phyloP scores from a whole-genome alignment of 2,329 filamentous ascomycete species.

The Pestalotiopsis sp. region DNA sequence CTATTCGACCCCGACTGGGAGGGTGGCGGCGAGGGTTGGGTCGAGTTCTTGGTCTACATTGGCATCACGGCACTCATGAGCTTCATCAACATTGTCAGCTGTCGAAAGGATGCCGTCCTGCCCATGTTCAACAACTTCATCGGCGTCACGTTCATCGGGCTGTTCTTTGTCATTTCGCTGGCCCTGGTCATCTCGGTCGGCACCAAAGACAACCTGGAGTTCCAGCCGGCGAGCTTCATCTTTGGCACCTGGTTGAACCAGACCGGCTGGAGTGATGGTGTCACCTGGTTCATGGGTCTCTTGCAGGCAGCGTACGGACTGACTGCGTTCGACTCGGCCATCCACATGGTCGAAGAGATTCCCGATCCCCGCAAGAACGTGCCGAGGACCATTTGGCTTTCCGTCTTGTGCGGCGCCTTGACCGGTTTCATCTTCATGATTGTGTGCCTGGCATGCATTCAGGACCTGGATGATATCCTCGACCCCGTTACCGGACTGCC shows the following conservation, averaged over 20 bases:
- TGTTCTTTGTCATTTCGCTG: constrained; percentile 55
- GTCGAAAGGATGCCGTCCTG: constrained; percentile 48
- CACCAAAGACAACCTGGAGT: constrained; percentile 42
- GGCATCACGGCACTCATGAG: constrained; percentile 51
- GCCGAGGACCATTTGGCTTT: constrained; percentile 54
- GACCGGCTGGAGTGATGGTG: constrained; percentile 55
- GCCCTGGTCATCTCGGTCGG: constrained; percentile 56
- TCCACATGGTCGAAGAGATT: constrained; percentile 62
- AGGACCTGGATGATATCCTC: constrained; percentile 44
- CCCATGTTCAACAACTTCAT: constrained; percentile 60
- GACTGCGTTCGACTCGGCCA: constrained; percentile 60
- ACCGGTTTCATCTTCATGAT: constrained; percentile 56
- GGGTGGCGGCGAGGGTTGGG: constrained; percentile 48
- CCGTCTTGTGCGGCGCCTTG: constrained; percentile 49
- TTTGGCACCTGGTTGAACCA: constrained; percentile 55
- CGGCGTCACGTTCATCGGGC: constrained; percentile 51
- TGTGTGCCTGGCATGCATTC: constrained; percentile 53
- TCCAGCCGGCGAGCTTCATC: constrained; percentile 52
- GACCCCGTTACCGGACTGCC: constrained; percentile 40
- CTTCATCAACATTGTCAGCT: constrained; percentile 52
- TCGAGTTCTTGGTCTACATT: constrained; percentile 57
- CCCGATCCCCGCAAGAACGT: constrained; percentile 52
- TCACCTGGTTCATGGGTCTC: constrained; percentile 61
- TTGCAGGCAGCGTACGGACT: constrained; percentile 59
- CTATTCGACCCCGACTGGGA: constrained; percentile 53